Evolutionary conservation across 179 eudicot genomes (phyloP).

Genomic region (Silene noctiflora): DNA sequence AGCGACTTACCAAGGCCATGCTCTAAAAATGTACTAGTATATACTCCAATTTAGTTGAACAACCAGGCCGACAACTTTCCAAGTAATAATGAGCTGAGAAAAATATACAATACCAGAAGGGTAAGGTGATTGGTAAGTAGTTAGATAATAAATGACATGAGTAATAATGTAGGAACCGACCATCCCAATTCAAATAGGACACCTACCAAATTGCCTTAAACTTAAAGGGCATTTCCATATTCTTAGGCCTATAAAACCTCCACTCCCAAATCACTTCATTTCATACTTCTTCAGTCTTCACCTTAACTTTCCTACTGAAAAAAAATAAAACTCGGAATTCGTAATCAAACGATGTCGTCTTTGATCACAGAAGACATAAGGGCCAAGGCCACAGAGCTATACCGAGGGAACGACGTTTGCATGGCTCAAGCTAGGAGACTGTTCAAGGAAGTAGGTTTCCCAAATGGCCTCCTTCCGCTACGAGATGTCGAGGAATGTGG

Average conservation of each 20-base stretch:
- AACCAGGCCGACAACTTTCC: background rate
- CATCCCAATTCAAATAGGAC: slow-evolving; percentile 14
- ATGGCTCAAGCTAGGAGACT: slow-evolving; percentile 45
- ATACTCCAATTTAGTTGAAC: background rate
- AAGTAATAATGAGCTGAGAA: background rate
- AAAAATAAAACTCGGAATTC: background rate
- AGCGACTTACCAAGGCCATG: background rate
- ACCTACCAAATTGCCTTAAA: background rate
- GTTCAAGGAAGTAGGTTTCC: slow-evolving; percentile 48
- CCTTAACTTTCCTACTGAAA: background rate
- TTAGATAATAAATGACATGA: slow-evolving; percentile 21
- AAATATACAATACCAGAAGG: background rate
- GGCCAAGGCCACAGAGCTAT: slow-evolving; percentile 50
- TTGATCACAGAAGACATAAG: slow-evolving; percentile 55
- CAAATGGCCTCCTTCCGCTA: slow-evolving; percentile 66
- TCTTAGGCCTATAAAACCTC: slow-evolving; percentile 20
- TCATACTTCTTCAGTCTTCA: background rate
- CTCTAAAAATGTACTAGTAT: background rate
- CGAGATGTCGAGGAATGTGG: slow-evolving; percentile 52
- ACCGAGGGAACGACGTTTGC: slow-evolving; percentile 54
- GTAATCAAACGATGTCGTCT: slow-evolving; percentile 28
- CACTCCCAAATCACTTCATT: background rate
- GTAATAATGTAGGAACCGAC: slow-evolving; percentile 16
- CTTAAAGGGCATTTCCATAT: slow-evolving; percentile 1
- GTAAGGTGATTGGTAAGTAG: background rate